Conservation (phyloP, 2,329 filamentous ascomycete genomes). For the Sarocladiaceae sp. region DNA sequence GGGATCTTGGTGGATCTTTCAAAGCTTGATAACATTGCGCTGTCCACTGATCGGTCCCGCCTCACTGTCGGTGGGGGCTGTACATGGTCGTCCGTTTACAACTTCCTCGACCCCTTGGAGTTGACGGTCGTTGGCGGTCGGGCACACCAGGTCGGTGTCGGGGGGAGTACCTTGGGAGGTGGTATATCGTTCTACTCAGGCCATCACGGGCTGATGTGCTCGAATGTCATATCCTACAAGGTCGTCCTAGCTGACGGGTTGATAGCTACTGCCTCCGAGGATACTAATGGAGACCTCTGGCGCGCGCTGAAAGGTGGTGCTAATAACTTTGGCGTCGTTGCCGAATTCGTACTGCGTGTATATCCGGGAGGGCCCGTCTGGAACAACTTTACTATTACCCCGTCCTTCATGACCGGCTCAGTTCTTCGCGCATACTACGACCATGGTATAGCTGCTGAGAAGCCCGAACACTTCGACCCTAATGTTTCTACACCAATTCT, state of each 20-base stretch:
- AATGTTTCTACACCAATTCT: background rate
- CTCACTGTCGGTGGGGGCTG: background rate
- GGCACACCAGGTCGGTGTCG: slow-evolving; percentile 34
- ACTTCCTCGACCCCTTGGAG: slow-evolving; percentile 29
- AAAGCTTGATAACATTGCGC: background rate
- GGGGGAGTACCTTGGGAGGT: slow-evolving; percentile 40
- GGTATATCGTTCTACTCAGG: slow-evolving; percentile 45
- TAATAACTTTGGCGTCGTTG: slow-evolving; percentile 36
- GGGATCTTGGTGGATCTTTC: background rate
- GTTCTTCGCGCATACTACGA: background rate
- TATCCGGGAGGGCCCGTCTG: slow-evolving; percentile 19
- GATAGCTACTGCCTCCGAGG: slow-evolving; percentile 35
- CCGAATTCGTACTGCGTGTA: slow-evolving; percentile 19
- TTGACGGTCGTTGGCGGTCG: slow-evolving; percentile 37
- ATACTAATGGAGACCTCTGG: slow-evolving; percentile 35
- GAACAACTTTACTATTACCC: background rate
- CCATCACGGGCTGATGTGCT: slow-evolving; percentile 39
- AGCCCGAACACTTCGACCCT: background rate
- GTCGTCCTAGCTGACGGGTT: slow-evolving; percentile 42
- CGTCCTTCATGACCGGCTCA: background rate
- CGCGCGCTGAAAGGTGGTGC: slow-evolving; percentile 40
- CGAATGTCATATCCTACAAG: slow-evolving; percentile 39
- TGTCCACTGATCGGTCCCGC: background rate
- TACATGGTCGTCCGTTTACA: background rate
- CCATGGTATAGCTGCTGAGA: background rate